phyloP scores from a whole-genome alignment of 2,329 filamentous ascomycete genomes.

The Camillea tinctor region DNA sequence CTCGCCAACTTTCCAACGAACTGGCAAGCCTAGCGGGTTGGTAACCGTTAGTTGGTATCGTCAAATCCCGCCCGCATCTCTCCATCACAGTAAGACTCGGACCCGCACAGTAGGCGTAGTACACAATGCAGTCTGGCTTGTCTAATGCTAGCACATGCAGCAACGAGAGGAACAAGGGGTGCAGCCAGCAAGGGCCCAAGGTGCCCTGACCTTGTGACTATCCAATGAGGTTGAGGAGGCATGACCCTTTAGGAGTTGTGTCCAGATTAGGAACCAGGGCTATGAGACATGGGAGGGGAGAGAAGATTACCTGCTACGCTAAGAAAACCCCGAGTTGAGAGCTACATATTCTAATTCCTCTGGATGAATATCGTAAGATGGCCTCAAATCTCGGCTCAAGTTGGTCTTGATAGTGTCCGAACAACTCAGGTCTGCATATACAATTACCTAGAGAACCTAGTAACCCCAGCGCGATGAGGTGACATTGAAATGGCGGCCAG shows the following conservation, averaged over 20 bases:
- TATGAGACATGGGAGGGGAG: neutral
- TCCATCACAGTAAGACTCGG: neutral
- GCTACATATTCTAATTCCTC: too few species aligned
- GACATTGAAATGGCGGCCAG: constrained; percentile 8
- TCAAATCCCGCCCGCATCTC: constrained; percentile 13
- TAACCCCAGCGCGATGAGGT: constrained; percentile 8
- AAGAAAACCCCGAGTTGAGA: neutral
- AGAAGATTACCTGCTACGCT: neutral
- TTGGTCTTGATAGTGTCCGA: neutral
- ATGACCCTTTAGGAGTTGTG: constrained; percentile 33
- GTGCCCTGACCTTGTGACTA: constrained; percentile 19
- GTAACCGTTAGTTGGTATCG: constrained; percentile 4
- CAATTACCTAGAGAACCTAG: neutral
- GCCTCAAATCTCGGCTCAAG: neutral
- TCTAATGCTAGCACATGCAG: constrained; percentile 15
- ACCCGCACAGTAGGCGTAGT: neutral
- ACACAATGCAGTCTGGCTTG: neutral
- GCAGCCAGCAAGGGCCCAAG: constrained; percentile 21
- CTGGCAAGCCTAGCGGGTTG: neutral
- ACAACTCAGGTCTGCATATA: neutral
- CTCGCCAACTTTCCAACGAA: neutral
- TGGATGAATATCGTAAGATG: neutral
- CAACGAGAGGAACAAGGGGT: constrained; percentile 15
- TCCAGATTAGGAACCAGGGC: constrained; percentile 29
- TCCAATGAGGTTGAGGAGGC: constrained; percentile 27